Conservation (phyloP, 352 stramenopile genomes). For the Globisporangium takayamanum region DNA sequence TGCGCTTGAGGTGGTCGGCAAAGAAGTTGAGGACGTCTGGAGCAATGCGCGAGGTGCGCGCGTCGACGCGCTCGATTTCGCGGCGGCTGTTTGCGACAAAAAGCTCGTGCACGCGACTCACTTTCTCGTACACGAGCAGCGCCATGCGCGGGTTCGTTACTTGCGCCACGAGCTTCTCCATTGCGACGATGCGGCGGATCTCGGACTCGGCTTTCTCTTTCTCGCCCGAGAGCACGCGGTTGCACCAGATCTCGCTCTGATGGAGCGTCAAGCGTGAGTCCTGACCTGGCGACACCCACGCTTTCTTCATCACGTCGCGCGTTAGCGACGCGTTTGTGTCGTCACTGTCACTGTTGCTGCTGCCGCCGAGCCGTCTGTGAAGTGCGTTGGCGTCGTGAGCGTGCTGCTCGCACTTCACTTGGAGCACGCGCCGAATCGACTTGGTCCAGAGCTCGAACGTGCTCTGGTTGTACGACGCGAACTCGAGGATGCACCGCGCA, state of each 20-base stretch:
- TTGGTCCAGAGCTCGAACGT: constrained; percentile 87
- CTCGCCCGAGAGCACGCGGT: constrained; percentile 67
- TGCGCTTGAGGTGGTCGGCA: constrained; percentile 77
- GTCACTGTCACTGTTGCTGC: neutral
- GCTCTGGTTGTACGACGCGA: constrained; percentile 70
- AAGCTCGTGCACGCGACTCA: constrained; percentile 82
- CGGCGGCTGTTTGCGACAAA: constrained; percentile 74
- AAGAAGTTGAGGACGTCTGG: constrained; percentile 78
- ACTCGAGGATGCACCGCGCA: constrained; percentile 64
- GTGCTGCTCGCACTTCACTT: constrained; percentile 41
- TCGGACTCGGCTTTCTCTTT: constrained; percentile 84
- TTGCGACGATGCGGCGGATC: constrained; percentile 71
- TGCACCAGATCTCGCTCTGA: constrained; percentile 84
- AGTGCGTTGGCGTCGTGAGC: constrained; percentile 14
- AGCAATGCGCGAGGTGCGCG: constrained; percentile 32
- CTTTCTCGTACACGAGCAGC: constrained; percentile 85
- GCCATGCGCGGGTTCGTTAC: constrained; percentile 75
- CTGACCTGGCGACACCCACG: constrained; percentile 76
- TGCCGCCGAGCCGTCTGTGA: neutral
- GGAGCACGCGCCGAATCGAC: constrained; percentile 63
- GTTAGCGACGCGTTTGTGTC: constrained; percentile 8
- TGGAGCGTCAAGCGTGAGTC: constrained; percentile 78
- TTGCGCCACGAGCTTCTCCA: constrained; percentile 81
- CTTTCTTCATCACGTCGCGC: constrained; percentile 6
- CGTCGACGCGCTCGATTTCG: constrained; percentile 59